Conservation (phyloP, 768 basidiomycete genomes). For the Auricularia auricula-judae region DNA sequence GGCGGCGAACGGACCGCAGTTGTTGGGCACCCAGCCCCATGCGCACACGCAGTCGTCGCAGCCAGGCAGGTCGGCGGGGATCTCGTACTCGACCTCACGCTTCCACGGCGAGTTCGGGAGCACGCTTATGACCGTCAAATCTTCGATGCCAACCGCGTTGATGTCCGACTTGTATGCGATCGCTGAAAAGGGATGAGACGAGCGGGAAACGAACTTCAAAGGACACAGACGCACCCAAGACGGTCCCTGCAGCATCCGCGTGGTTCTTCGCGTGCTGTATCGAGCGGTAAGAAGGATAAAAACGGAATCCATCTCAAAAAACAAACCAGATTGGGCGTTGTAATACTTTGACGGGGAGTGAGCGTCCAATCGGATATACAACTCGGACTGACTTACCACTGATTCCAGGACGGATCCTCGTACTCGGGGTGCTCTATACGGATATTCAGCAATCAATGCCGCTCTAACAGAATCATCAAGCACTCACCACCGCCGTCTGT, state of each 20-base stretch:
- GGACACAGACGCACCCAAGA: neutral
- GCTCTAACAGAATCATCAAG: neutral
- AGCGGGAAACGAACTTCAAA: neutral
- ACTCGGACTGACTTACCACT: neutral
- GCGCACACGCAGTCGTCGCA: conserved; percentile 6
- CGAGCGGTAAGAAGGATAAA: neutral
- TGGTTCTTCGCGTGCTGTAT: neutral
- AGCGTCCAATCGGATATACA: neutral
- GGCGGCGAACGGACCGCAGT: neutral
- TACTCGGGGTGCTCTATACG: neutral
- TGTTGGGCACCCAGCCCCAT: conserved; percentile 1
- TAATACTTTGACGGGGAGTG: neutral
- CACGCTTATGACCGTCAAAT: neutral
- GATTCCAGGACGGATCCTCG: neutral
- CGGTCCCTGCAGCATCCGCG: neutral
- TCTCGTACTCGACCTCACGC: neutral
- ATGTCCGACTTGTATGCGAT: neutral
- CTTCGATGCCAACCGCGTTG: neutral
- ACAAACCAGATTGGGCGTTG: neutral
- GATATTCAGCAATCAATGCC: neutral
- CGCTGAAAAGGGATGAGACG: neutral
- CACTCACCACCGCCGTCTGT: neutral
- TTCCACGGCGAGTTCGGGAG: conserved; percentile 5
- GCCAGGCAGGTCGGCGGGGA: conserved; percentile 4
- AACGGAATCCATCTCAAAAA: neutral